Base-by-base conservation (phyloP, 1,139 yeast genomes). In the Taiozyma sp. region DNA sequence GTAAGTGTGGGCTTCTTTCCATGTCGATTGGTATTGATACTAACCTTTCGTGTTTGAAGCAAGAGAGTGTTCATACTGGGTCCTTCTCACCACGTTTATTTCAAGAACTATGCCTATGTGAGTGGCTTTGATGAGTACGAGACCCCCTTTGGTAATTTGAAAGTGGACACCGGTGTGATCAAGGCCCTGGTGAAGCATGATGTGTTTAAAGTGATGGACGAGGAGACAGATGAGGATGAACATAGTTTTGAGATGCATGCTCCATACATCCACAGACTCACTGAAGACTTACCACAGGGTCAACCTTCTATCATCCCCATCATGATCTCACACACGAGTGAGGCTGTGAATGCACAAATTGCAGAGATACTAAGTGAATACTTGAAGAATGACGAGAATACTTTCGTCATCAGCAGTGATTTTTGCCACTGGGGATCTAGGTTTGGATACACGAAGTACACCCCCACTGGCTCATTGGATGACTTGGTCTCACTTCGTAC, bases 221-320 rank as follows among this genome's bases (percentile, higher is more conserved):
- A 66, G 2, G 77, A 73, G 0, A 75, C 75, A 11, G 99, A 95
- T 65, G 81, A 83, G 52, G 87, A 85, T 32, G 99, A 95, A 66
- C 99, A 93, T 66, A 85, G 95, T 47, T 81, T 93, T 63, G 99
- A 95, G 64, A 87, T 95, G 96, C 99, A 93, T 67, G 79, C 87
- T 62, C 97, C 98, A 0, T 85, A 80, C 56, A 70, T 89, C 7
- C 75, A 80, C 59, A 71, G 75, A 55, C 70, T 76, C 52, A 71
- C 83, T 6, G 57, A 65, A 11, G 44, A 60, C 6, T 57, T 68
- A 13, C 64, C 72, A 13, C 70, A 68, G 44, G 76, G 76, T 0
- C 59, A 70, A 1, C 83, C 85, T 0, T 68, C 66, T 41, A 79
- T 93, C 9, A 75, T 93, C 2, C 99, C 99, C 0, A 80, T 93